These are phyloP conservation scores for Ulvella scutata DNA, from an alignment of 139 green algal species.

Conservation along the genomic window DNA sequence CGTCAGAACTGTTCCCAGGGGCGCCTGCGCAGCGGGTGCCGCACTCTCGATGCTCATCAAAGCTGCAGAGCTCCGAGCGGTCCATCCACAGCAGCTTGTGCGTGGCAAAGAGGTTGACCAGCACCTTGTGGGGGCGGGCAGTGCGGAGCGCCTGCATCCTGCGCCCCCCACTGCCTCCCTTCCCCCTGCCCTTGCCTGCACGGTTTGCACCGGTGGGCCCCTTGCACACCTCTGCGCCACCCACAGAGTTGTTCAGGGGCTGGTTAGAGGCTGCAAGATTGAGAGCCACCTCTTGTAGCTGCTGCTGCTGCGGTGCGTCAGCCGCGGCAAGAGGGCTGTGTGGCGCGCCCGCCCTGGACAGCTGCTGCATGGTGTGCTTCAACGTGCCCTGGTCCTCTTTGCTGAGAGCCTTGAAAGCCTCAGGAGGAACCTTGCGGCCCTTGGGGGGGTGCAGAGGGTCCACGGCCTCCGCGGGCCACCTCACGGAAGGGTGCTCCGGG, in stretches of 20 bases:
- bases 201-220: neutral
- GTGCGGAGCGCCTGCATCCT: neutral
- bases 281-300: neutral
- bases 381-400: constrained; percentile 6
- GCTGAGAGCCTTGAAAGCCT: constrained; percentile 15
- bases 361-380: neutral
- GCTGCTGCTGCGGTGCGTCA: neutral
- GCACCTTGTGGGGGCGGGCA: constrained; percentile 6
- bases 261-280: neutral
- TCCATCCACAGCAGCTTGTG: constrained; percentile 14
- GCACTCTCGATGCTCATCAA: constrained; percentile 8
- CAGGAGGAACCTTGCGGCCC: constrained; percentile 21
- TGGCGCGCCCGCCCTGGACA: neutral
- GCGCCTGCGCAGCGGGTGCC: neutral
- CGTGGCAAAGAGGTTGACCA: constrained; percentile 22
- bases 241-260: too few relatives aligned
- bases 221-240: neutral
- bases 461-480: constrained; percentile 45
- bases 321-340: neutral
- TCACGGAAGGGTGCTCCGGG: constrained; percentile 5
- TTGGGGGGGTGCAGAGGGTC: constrained; percentile 25
- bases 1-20: neutral
- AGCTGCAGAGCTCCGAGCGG: constrained; percentile 16
- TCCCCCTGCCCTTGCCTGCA: neutral
- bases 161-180: neutral